Conservation (phyloP, 768 basidiomycete genomes). For the Neoboletus subvelutipes region DNA sequence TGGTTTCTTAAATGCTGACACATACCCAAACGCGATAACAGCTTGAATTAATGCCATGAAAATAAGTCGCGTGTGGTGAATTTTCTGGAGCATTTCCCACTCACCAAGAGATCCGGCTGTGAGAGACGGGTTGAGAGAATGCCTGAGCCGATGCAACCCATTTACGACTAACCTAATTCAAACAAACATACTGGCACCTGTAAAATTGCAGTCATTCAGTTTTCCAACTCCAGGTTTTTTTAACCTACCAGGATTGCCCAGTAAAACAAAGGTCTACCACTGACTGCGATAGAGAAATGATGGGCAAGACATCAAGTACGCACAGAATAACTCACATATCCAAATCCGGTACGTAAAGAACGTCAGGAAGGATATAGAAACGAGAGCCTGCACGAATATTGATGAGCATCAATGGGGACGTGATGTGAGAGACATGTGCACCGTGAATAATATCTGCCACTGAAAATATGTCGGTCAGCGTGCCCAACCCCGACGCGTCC, state of each 20-base stretch:
- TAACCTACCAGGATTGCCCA: background rate
- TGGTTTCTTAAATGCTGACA: background rate
- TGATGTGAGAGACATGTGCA: background rate
- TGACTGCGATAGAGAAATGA: background rate
- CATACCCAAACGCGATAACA: slow-evolving; percentile 6
- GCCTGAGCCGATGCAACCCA: background rate
- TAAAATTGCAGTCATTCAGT: no score
- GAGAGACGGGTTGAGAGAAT: background rate
- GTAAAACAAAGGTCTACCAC: slow-evolving; percentile 1
- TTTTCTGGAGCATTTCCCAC: background rate
- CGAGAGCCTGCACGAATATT: background rate
- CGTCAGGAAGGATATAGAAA: slow-evolving; percentile 2
- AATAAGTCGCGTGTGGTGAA: background rate
- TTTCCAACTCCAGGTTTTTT: background rate
- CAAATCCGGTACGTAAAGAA: slow-evolving; percentile 14
- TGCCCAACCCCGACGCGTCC: background rate
- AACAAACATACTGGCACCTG: background rate
- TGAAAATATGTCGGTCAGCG: background rate
- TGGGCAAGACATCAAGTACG: background rate
- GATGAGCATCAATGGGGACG: background rate
- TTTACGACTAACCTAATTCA: slow-evolving; percentile 2
- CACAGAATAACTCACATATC: slow-evolving; percentile 4
- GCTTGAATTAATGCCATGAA: background rate
- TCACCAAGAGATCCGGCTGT: slow-evolving; percentile 6
- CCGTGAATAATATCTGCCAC: slow-evolving; percentile 4